These are phyloP conservation scores for Phytophthora kernoviae DNA, from an alignment of 352 stramenopile genomes.

Conservation along the genomic window DNA sequence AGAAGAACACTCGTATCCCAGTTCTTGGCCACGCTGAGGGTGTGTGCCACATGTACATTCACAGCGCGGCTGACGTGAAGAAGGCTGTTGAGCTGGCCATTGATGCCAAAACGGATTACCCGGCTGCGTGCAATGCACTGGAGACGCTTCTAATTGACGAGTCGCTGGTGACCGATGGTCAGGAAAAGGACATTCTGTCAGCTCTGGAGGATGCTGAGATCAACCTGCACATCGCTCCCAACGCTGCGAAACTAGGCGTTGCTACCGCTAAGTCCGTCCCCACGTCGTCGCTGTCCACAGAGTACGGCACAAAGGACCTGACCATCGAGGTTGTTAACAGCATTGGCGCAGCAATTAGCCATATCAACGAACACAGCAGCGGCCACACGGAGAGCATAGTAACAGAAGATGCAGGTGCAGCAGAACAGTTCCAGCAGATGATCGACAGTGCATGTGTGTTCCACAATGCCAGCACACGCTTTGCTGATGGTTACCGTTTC, in stretches of 20 bases:
- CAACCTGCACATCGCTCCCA: constrained; percentile 92
- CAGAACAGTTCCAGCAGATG: constrained; percentile 72
- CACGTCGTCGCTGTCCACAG: constrained; percentile 86
- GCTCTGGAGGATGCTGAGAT: constrained; percentile 91
- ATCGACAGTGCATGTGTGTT: constrained; percentile 98
- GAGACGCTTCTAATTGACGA: constrained; percentile 97
- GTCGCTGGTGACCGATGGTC: constrained; percentile 71
- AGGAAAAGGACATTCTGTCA: constrained; percentile 80
- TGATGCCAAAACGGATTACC: constrained; percentile 98
- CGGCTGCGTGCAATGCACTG: constrained; percentile 97
- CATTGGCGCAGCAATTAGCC: constrained; percentile 91
- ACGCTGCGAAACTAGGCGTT: constrained; percentile 77
- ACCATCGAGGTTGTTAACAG: constrained; percentile 93
- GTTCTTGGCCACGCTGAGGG: constrained; percentile 98
- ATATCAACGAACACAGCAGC: constrained; percentile 96
- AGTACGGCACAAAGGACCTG: constrained; percentile 95
- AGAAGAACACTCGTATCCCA: constrained; percentile 96
- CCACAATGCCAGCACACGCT: constrained; percentile 97
- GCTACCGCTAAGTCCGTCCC: constrained; percentile 68
- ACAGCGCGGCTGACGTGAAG: constrained; percentile 86
- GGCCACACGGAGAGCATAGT: constrained; percentile 98
- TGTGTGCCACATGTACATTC: constrained; percentile 98
- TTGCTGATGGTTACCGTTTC: constrained; percentile 97
- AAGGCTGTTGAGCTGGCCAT: constrained; percentile 92
- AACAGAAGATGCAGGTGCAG: constrained; percentile 88